Evolutionary conservation across 2,329 filamentous ascomycete genomes (phyloP).

Genomic region (Ceratocystis harringtonii): DNA sequence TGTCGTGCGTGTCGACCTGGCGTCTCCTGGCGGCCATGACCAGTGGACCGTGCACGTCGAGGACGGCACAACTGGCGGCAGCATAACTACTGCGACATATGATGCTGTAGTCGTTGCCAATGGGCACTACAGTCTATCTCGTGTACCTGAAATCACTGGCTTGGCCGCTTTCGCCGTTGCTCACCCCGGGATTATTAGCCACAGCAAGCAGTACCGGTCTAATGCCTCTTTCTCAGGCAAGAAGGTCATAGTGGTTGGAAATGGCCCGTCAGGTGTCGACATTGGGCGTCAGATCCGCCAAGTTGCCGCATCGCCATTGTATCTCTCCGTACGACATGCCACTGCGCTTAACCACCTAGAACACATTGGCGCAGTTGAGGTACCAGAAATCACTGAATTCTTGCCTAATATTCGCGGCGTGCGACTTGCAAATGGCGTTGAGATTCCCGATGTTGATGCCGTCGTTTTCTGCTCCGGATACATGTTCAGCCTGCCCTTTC

Average conservation of each 20-base stretch:
- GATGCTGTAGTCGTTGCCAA: slow-evolving; percentile 64
- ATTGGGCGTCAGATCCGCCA: slow-evolving; percentile 61
- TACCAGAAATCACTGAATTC: slow-evolving; percentile 44
- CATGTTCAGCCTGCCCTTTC: slow-evolving; percentile 69
- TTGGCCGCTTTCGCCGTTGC: slow-evolving; percentile 43
- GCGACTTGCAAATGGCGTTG: slow-evolving; percentile 47
- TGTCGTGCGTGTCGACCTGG: slow-evolving; percentile 42
- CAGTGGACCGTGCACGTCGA: slow-evolving; percentile 10
- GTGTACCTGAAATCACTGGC: slow-evolving; percentile 47
- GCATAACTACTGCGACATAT: slow-evolving; percentile 35
- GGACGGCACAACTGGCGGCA: slow-evolving; percentile 24
- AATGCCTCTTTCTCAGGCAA: slow-evolving; percentile 47
- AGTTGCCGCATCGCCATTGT: slow-evolving; percentile 42
- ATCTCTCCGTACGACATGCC: slow-evolving; percentile 47
- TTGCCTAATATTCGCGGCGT: slow-evolving; percentile 41
- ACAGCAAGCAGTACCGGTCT: slow-evolving; percentile 67
- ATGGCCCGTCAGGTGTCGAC: slow-evolving; percentile 70
- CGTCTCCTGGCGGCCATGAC: slow-evolving; percentile 18
- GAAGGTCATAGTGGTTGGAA: slow-evolving; percentile 73
- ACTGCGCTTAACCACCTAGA: slow-evolving; percentile 32
- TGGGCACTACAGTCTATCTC: slow-evolving; percentile 58
- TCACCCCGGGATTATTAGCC: slow-evolving; percentile 47
- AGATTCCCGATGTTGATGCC: slow-evolving; percentile 55
- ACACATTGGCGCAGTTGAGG: slow-evolving; percentile 35
- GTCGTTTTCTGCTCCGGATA: slow-evolving; percentile 85